Evolutionary conservation across 176 grass and related monocot species (phyloP), one percentile per base, ranked within the genome.

Genomic region (Carex myosuroides): DNA sequence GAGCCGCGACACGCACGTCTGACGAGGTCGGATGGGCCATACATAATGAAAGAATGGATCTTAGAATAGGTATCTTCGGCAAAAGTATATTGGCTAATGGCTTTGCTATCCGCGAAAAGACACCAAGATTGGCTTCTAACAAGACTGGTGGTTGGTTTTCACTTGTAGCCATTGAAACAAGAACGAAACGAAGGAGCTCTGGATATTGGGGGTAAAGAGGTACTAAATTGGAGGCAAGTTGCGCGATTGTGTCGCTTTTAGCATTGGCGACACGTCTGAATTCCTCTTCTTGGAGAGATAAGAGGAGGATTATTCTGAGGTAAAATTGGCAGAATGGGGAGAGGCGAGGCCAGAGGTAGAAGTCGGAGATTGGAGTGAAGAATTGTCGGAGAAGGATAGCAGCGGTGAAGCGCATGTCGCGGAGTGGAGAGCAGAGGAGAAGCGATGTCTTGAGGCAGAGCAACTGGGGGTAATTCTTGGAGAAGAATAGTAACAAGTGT

Each of bases 231-330:
- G 87, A 71, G 4, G 89, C 93, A 33, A 99, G 93, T 85, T 93
- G 91, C 53, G 97, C 90, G 62, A 99, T 67, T 18, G 93, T 85
- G 48, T 99, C 97, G 83, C 91, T 90, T 59, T 95, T 89, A 83
- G 94, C 94, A 91, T 92, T 99, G 0, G 89, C 86, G 46, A 95
- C 90, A 63, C 91, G 52, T 82, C 91, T 95, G 7, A 88, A 68
- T 20, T 76, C 74, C 64, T 99, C 97, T 84, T 82, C 82, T 50
- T 68, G 5, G 70, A 95, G 89, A 66, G 90, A 85, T 64, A 75
- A 84, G 50, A 99, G 87, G 64, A 99, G 91, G 48, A 88, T 57
- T 2, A 89, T 50, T 79, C 91, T 99, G 70, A 94, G 86, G 20
- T 79, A 58, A 10, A 71, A 4, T 58, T 95, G 96, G 5, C 80